phyloP scores from a whole-genome alignment of 495 filamentous ascomycete species.

The Oidiodendron maius region DNA sequence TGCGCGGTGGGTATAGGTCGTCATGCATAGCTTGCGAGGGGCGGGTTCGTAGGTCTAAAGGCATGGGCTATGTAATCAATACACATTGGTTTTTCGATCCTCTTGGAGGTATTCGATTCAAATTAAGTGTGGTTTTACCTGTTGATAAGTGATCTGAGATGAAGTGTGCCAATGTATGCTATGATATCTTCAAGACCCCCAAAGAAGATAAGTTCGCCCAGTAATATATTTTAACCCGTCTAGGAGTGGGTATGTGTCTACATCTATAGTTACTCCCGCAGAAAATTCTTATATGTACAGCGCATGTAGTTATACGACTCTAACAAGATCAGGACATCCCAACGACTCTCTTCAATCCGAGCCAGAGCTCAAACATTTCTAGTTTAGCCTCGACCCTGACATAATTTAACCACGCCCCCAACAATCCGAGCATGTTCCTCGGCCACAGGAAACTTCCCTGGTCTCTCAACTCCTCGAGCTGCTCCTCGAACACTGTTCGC shows the following conservation, averaged over 20 bases:
- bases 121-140: too few species aligned
- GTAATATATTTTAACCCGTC: too few species aligned
- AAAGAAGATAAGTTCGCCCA: too few species aligned
- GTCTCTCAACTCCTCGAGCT: constrained; percentile 60
- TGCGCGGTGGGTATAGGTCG: constrained; percentile 3
- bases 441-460: constrained; percentile 42
- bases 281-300: too few species aligned
- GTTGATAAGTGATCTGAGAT: too few species aligned
- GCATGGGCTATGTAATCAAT: constrained; percentile 1
- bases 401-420: constrained; percentile 45
- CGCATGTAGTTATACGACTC: too few species aligned
- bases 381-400: constrained; percentile 47
- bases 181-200: too few species aligned
- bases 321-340: constrained; percentile 22
- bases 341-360: constrained; percentile 43
- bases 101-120: too few species aligned
- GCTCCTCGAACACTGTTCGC: constrained; percentile 80
- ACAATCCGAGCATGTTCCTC: constrained; percentile 37
- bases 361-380: constrained; percentile 53
- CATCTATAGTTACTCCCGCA: too few species aligned
- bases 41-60: background rate
- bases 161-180: too few species aligned
- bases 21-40: constrained; percentile 16
- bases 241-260: too few species aligned
- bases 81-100: background rate